Base-by-base conservation (phyloP, 768 basidiomycete genomes). In the Pulveroboletus sp. region DNA sequence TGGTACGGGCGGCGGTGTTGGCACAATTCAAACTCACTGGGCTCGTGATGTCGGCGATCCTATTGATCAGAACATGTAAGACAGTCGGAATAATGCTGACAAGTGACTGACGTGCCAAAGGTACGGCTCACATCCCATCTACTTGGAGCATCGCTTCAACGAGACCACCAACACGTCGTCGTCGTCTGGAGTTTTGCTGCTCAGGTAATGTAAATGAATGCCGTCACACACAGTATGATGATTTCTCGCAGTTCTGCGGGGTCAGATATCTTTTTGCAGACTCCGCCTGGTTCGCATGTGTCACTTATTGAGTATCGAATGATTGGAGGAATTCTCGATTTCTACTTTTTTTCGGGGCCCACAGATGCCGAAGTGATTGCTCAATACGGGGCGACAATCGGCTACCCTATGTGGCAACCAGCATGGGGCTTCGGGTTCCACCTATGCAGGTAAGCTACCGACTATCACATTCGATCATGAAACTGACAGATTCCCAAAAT, bases 391-490 rank as follows among this genome's bases (percentile, higher is more conserved):
- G 75, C 70, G 30, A 68, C 81, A n/a, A 73, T 86, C 23, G 87
- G 87, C 4, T 69, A 78, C 32, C 85, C 88, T 4, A 79, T 78
- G 26, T 83, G 85, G 79, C 81, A 83, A 61, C 87, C 86, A 3
- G 72, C 73, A 31, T 90, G 86, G 84, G 81, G 80, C 5, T 86
- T 89, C 60, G 87, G 88, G 7, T 87, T 87, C 71, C 87, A 91
- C 51, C 74, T 87, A 14, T 85, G 83, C 70, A 76, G 79, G 74
- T 82, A 59, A 54, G 63, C 3, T 27, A 23, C 16, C 16, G 8
- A 13, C 29, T 17, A 20, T n/a, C 4, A 7, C 27, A 26, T 23
- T 16, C 12, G 14, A 12, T 38, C 30, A 20, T 6, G 31, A 14
- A 20, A 11, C n/a, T 52, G 23, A 53, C 34, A 6, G 19, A 14